Conservation (phyloP, 2,329 filamentous ascomycete genomes). For the Neofusicoccum laricinum region DNA sequence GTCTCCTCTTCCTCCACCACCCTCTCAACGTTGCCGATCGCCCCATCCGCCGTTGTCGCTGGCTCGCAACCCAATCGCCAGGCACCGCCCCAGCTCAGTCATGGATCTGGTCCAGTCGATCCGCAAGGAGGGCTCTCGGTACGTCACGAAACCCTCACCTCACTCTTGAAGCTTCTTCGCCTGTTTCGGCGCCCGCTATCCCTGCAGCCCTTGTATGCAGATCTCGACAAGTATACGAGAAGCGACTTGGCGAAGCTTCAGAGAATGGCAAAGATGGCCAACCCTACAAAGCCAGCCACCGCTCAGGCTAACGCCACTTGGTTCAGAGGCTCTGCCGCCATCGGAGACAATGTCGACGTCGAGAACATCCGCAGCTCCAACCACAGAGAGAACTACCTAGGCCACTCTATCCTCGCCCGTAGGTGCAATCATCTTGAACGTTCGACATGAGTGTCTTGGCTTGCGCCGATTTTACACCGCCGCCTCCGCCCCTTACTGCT, state of each 20-base stretch:
- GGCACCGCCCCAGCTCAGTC: conserved; percentile 17
- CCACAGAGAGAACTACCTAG: conserved; percentile 88
- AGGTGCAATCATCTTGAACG: conserved; percentile 16
- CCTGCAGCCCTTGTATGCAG: background rate
- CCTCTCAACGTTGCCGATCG: conserved; percentile 4
- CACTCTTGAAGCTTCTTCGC: background rate
- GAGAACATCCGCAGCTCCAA: conserved; percentile 82
- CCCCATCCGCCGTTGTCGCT: conserved; percentile 7
- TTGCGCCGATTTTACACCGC: too few relatives aligned
- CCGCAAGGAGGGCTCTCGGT: conserved; percentile 82
- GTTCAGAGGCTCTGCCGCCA: background rate
- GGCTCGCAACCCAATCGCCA: background rate
- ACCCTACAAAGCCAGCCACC: background rate
- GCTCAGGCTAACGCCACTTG: background rate
- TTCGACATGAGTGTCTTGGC: too few relatives aligned
- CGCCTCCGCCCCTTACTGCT: background rate
- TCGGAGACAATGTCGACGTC: conserved; percentile 77
- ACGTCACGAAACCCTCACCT: conserved; percentile 21
- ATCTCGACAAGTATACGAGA: too few relatives aligned
- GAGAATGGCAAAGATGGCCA: too few relatives aligned
- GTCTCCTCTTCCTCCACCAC: conserved; percentile 16
- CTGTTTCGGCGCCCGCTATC: background rate
- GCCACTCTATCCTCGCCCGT: conserved; percentile 83
- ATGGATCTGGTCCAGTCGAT: conserved; percentile 96
- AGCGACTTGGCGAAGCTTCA: background rate